Evolutionary conservation across 2,329 filamentous ascomycete species (phyloP).

Genomic region (Ophiostoma ips): DNA sequence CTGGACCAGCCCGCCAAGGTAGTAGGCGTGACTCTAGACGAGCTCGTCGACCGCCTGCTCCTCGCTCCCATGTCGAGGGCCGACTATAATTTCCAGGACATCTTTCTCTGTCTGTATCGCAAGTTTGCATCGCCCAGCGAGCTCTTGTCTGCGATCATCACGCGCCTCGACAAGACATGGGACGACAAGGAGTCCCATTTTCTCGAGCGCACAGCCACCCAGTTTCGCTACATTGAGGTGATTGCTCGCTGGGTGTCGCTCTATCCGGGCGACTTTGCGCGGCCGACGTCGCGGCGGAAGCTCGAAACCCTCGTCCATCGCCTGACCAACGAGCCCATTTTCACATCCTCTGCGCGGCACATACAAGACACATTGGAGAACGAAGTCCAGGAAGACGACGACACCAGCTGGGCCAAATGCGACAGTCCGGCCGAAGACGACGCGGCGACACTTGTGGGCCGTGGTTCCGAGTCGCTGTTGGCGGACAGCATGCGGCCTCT

Average conservation of each 20-base stretch:
- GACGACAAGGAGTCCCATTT: slow-evolving; percentile 53
- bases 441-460: neutral
- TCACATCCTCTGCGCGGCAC: slow-evolving; percentile 71
- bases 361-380: slow-evolving; percentile 66
- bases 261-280: slow-evolving; percentile 89
- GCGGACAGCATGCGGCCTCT: slow-evolving; percentile 34
- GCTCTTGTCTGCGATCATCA: slow-evolving; percentile 64
- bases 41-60: slow-evolving; percentile 77
- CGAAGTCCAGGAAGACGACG: slow-evolving; percentile 69
- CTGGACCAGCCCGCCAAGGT: slow-evolving; percentile 38
- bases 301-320: slow-evolving; percentile 63
- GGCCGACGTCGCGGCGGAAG: slow-evolving; percentile 54
- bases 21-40: slow-evolving; percentile 46
- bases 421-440: slow-evolving; percentile 40
- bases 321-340: slow-evolving; percentile 66
- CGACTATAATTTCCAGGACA: slow-evolving; percentile 77
- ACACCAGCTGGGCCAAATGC: slow-evolving; percentile 79
- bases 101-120: slow-evolving; percentile 86
- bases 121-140: slow-evolving; percentile 77
- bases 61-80: slow-evolving; percentile 67
- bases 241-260: slow-evolving; percentile 78
- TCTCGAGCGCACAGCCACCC: slow-evolving; percentile 64
- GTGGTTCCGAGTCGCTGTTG: slow-evolving; percentile 16
- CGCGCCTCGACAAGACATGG: slow-evolving; percentile 57
- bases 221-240: slow-evolving; percentile 71